These are phyloP conservation scores for Cruciata laevipes DNA, from an alignment of 257 asterid species.

Conservation along the genomic window DNA sequence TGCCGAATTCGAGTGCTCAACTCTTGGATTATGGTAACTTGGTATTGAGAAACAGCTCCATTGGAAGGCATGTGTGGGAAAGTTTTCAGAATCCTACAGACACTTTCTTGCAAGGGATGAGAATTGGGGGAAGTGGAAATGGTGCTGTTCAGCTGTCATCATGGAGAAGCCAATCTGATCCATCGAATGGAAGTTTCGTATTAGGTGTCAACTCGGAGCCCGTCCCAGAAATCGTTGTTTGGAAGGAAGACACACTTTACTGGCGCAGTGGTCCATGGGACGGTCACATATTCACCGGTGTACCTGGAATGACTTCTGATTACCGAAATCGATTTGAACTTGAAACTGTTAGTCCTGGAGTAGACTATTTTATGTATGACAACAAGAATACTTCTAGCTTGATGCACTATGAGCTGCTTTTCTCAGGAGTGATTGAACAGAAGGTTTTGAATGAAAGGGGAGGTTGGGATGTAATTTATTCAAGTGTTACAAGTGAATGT, in stretches of 20 bases:
- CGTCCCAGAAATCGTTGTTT: constrained; percentile 29
- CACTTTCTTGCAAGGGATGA: constrained; percentile 23
- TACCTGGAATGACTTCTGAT: not conserved
- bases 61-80: constrained; percentile 31
- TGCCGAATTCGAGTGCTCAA: constrained; percentile 26
- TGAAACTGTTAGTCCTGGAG: not conserved
- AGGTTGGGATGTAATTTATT: constrained; percentile 12
- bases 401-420: constrained; percentile 7
- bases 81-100: constrained; percentile 31
- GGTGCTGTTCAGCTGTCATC: constrained; percentile 22
- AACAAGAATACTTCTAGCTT: not conserved
- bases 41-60: constrained; percentile 26
- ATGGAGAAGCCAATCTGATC: constrained; percentile 34
- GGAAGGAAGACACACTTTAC: constrained; percentile 22
- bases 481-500: not conserved
- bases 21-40: constrained; percentile 35
- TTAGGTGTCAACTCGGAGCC: constrained; percentile 20
- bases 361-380: not conserved
- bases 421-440: constrained; percentile 8
- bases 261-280: constrained; percentile 39
- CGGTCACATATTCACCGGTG: constrained; percentile 15
- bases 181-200: constrained; percentile 36
- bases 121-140: constrained; percentile 15
- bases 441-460: constrained; percentile 2
- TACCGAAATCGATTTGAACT: not conserved